Evolutionary conservation across 2,329 filamentous ascomycete species (phyloP).

Genomic region (Neonectria coccinea): DNA sequence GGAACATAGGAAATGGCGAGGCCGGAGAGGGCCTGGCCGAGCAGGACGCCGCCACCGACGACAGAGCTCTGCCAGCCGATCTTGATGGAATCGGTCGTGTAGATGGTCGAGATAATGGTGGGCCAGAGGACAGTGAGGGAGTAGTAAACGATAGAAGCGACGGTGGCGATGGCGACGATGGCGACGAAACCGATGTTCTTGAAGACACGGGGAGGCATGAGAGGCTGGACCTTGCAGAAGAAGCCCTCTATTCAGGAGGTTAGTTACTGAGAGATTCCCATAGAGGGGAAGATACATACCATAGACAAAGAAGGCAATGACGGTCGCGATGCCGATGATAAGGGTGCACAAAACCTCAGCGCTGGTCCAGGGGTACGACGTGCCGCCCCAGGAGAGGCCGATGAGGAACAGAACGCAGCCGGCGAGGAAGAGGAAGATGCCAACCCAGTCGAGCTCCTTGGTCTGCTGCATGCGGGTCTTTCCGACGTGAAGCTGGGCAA

Average conservation of each 20-base stretch:
- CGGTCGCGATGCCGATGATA: slow-evolving; percentile 52
- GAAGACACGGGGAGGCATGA: slow-evolving; percentile 59
- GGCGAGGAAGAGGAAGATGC: slow-evolving; percentile 56
- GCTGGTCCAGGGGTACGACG: slow-evolving; percentile 57
- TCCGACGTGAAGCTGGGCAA: slow-evolving; percentile 55
- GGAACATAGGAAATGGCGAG: slow-evolving; percentile 52
- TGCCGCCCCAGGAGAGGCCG: slow-evolving; percentile 58
- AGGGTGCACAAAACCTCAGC: slow-evolving; percentile 52
- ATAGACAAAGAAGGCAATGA: slow-evolving; percentile 53
- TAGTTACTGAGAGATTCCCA: background rate
- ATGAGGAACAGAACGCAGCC: slow-evolving; percentile 58
- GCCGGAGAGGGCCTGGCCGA: slow-evolving; percentile 54
- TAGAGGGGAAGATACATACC: slow-evolving; percentile 34
- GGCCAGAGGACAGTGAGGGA: slow-evolving; percentile 59
- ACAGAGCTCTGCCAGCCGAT: slow-evolving; percentile 57
- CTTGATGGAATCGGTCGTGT: slow-evolving; percentile 51
- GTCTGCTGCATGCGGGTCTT: slow-evolving; percentile 53
- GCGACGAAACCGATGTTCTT: slow-evolving; percentile 54
- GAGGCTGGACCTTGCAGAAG: slow-evolving; percentile 51
- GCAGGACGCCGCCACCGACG: slow-evolving; percentile 56
- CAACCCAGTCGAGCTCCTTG: slow-evolving; percentile 59
- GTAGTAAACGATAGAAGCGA: slow-evolving; percentile 60
- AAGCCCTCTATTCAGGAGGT: slow-evolving; percentile 48
- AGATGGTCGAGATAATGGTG: slow-evolving; percentile 56
- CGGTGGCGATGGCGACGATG: slow-evolving; percentile 53